Conservation (phyloP, 352 stramenopile species). For the Phytophthora aleatoria region DNA sequence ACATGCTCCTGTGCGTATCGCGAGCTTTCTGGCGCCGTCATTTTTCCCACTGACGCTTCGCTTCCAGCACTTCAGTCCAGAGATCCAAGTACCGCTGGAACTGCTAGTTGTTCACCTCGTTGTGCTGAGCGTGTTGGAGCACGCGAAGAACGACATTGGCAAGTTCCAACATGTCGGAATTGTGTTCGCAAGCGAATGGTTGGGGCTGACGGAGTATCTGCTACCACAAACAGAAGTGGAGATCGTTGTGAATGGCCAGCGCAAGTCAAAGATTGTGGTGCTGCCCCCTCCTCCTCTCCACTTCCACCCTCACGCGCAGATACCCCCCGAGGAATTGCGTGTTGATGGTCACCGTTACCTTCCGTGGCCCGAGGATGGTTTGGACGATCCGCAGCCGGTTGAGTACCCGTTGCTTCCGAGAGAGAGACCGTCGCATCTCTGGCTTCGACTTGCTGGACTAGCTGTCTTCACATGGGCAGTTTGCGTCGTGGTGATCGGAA, state of each 20-base stretch:
- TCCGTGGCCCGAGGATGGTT: conserved; percentile 83
- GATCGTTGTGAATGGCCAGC: conserved; percentile 38
- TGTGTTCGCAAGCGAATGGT: conserved; percentile 53
- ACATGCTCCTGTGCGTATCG: conserved; percentile 81
- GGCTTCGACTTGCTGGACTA: conserved; percentile 56
- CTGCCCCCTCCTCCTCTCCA: conserved; percentile 75
- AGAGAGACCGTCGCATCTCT: conserved; percentile 54
- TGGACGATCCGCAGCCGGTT: conserved; percentile 67
- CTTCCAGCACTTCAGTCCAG: conserved; percentile 93
- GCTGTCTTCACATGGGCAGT: conserved; percentile 64
- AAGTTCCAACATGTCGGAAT: conserved; percentile 75
- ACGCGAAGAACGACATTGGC: conserved; percentile 87
- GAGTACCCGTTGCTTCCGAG: conserved; percentile 78
- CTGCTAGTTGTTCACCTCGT: conserved; percentile 95
- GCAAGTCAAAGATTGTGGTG: conserved; percentile 44
- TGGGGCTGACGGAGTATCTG: conserved; percentile 75
- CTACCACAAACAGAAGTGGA: conserved; percentile 60
- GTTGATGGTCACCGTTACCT: conserved; percentile 78
- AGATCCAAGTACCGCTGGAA: conserved; percentile 97
- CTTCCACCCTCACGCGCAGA: conserved; percentile 75
- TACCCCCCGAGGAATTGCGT: conserved; percentile 72
- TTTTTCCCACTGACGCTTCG: conserved; percentile 81
- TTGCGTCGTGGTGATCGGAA: conserved; percentile 62
- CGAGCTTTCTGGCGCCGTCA: conserved; percentile 48
- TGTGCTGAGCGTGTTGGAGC: conserved; percentile 94